Conservation (phyloP, 345 rosid genomes). For the Arabis alpina region DNA sequence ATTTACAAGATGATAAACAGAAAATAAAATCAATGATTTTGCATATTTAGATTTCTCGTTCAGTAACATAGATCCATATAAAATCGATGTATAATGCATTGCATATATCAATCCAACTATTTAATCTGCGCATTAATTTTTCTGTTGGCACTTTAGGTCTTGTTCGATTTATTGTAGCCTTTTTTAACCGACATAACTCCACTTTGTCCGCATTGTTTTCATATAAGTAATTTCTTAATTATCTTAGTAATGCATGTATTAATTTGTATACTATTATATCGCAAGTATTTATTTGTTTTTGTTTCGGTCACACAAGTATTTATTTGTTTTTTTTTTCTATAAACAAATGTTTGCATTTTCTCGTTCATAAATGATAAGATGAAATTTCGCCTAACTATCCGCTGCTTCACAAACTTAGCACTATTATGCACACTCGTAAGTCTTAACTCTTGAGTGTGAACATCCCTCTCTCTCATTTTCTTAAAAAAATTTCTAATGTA, state of each 20-base stretch:
- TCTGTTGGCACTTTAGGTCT: conserved; percentile 33
- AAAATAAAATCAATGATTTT: too few species aligned
- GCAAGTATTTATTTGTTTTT: neutral
- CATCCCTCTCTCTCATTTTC: neutral
- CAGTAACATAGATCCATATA: neutral
- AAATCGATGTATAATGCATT: conserved; percentile 12
- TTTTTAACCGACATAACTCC: conserved; percentile 34
- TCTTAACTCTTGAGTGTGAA: neutral
- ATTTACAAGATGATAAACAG: too few species aligned
- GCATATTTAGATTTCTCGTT: conserved; percentile 7
- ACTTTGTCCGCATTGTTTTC: conserved; percentile 32
- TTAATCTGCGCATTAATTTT: conserved; percentile 20
- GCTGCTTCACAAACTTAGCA: conserved; percentile 14
- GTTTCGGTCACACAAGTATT: too few species aligned
- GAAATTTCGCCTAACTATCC: neutral
- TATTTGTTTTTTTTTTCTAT: conserved; percentile 4
- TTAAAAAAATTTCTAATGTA: neutral
- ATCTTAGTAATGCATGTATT: neutral
- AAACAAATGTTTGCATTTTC: neutral
- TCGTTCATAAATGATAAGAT: neutral
- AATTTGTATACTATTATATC: neutral
- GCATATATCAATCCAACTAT: conserved; percentile 6
- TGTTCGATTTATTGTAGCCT: conserved; percentile 22
- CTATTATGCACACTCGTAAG: neutral
- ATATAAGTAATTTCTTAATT: neutral